phyloP scores from a whole-genome alignment of 495 filamentous ascomycete genomes.

The Penicillium angulare region DNA sequence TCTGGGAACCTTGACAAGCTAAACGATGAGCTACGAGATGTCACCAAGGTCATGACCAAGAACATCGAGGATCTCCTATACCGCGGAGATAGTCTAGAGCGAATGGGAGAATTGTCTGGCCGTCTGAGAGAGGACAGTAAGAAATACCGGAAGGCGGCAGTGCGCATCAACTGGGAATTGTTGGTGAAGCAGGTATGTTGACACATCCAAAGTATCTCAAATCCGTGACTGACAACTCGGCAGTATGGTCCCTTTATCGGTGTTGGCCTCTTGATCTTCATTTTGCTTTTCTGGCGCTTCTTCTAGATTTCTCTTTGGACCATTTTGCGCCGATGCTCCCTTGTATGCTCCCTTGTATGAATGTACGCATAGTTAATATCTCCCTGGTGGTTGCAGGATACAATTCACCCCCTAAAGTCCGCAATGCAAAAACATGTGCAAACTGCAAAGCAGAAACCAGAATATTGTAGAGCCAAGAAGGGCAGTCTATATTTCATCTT shows the following conservation, averaged over 20 bases:
- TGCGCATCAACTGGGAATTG: conserved; percentile 97
- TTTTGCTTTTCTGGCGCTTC: conserved; percentile 91
- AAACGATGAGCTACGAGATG: conserved; percentile 94
- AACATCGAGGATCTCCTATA: conserved; percentile 99
- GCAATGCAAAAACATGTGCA: conserved; percentile 10
- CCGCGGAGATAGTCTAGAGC: conserved; percentile 88
- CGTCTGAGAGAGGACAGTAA: conserved; percentile 85
- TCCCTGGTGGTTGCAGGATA: conserved; percentile 38
- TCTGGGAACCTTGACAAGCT: conserved; percentile 82
- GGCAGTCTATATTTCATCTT: conserved; percentile 81
- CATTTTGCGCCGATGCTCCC: neutral
- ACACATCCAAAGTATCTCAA: neutral
- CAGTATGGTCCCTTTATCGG: conserved; percentile 86
- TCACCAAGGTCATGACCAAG: conserved; percentile 99
- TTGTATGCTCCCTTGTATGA: conserved; percentile 28
- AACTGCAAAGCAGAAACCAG: neutral
- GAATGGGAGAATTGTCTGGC: conserved; percentile 93
- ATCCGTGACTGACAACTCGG: conserved; percentile 19
- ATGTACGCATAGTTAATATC: conserved; percentile 46
- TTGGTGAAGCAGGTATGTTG: conserved; percentile 78
- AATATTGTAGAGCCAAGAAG: neutral
- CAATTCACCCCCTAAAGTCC: conserved; percentile 25
- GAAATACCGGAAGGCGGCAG: conserved; percentile 89
- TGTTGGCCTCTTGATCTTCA: conserved; percentile 72
- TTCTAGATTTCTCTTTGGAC: conserved; percentile 52